Conservation (phyloP, 2,329 filamentous ascomycete genomes). For the Cercospora sp. region DNA sequence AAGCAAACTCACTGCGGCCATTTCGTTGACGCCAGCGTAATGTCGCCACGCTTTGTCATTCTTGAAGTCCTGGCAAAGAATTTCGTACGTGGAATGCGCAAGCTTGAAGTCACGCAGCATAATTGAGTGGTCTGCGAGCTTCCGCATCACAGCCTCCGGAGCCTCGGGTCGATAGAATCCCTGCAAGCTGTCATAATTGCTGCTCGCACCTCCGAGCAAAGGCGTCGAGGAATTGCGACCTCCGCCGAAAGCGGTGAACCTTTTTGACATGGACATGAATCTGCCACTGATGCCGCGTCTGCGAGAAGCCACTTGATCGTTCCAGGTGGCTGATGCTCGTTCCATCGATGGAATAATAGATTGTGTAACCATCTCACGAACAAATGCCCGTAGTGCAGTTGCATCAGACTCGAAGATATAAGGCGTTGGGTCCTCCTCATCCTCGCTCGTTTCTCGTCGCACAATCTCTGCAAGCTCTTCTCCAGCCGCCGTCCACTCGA, state of each 20-base stretch:
- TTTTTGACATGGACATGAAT: constrained; percentile 91
- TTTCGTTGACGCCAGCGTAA: constrained; percentile 91
- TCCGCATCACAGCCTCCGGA: constrained; percentile 87
- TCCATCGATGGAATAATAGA: constrained; percentile 97
- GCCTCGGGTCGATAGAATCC: constrained; percentile 83
- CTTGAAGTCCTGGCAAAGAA: constrained; percentile 82
- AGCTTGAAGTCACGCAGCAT: constrained; percentile 97
- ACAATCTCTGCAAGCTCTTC: constrained; percentile 78
- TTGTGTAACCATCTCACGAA: constrained; percentile 92
- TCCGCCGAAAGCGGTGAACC: constrained; percentile 77
- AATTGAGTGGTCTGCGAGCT: constrained; percentile 90
- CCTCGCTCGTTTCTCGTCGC: constrained; percentile 55
- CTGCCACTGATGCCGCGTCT: constrained; percentile 84
- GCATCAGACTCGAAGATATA: constrained; percentile 93
- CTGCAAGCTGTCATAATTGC: constrained; percentile 74
- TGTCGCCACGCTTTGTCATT: constrained; percentile 98
- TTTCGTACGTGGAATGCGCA: constrained; percentile 86
- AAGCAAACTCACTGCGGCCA: constrained; percentile 83
- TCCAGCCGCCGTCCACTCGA: constrained; percentile 83
- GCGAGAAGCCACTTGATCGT: constrained; percentile 91
- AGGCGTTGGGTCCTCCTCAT: constrained; percentile 68
- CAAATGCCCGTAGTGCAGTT: constrained; percentile 81
- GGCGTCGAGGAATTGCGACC: constrained; percentile 60
- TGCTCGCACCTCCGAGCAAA: constrained; percentile 45
- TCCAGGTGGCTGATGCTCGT: constrained; percentile 86